Base-by-base conservation (phyloP, 257 asterid species). In the Fraxinus pennsylvanica region DNA sequence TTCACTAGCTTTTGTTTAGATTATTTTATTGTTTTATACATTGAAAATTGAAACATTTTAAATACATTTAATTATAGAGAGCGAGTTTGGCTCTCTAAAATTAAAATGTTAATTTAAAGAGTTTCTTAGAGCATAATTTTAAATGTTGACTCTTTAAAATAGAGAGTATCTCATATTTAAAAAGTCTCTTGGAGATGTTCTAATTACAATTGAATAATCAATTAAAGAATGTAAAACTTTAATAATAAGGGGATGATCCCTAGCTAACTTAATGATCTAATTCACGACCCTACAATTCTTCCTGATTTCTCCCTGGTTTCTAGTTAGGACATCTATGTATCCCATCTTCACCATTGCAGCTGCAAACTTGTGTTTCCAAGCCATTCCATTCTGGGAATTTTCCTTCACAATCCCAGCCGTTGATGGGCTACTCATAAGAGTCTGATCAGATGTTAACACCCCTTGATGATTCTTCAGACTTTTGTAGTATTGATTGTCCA, bases 331-430 rank as follows among this genome's bases (percentile, higher is more conserved):
- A 5, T 76, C 88, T 2, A 87, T 80, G 0, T 81, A 75, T 19
- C 88, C 90, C 90, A 87, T 69, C 25, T 38, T 63, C 35, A 82
- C 85, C 85, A 84, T 84, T 21, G 90, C 90, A 73, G 65, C 74
- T 52, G 80, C 82, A 72, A 82, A 86, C 39, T 72, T 80, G 13
- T 22, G 32, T 21, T 57, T 76, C 86, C 88, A 86, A 7, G 29
- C 22, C 21, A 25, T 33, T 14, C 79, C 83, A 32, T 78, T 27
- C 17, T 17, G 75, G 0, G 85, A 86, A 21, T 79, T 82, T 36
- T 36, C 63, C 50, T 17, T 71, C 68, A 73, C 88, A 9, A 80
- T 38, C 32, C 39, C 72, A 14, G 88, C 78, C 0, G 86, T 84
- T 32, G 45, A 36, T 1, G 74, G 79, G 57, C 84, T 47, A 47